These are phyloP conservation scores for Aspergillus ostianus DNA, from an alignment of 495 filamentous ascomycete species.

Conservation along the genomic window DNA sequence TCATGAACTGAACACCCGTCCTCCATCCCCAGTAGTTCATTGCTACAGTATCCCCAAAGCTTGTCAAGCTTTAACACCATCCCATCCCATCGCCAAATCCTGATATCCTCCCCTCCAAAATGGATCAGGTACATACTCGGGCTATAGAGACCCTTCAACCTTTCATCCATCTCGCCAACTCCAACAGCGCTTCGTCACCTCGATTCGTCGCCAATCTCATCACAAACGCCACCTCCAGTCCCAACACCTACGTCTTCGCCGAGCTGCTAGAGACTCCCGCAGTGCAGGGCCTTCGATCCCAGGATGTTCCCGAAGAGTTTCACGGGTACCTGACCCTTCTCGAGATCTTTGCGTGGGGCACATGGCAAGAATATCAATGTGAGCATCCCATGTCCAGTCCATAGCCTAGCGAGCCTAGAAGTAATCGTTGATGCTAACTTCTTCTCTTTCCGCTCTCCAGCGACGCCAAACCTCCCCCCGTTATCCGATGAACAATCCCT, in stretches of 20 bases:
- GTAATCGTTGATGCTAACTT: slow-evolving; percentile 7
- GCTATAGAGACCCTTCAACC: slow-evolving; percentile 86
- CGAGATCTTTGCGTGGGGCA: slow-evolving; percentile 91
- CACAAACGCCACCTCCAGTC: slow-evolving; percentile 78
- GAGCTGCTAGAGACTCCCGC: slow-evolving; percentile 84
- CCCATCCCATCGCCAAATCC: not conserved
- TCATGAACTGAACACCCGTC: not conserved
- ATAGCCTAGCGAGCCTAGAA: not conserved
- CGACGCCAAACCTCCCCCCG: slow-evolving; percentile 60
- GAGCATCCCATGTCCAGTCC: not conserved
- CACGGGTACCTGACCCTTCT: slow-evolving; percentile 66
- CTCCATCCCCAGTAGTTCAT: no score
- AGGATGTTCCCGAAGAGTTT: slow-evolving; percentile 48
- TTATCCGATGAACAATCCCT: slow-evolving; percentile 70
- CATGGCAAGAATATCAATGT: slow-evolving; percentile 76
- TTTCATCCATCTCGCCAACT: slow-evolving; percentile 83
- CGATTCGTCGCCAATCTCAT: slow-evolving; percentile 84
- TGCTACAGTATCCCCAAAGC: no score
- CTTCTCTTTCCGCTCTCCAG: slow-evolving; percentile 27
- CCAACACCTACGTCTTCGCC: slow-evolving; percentile 90
- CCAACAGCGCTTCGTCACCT: slow-evolving; percentile 67
- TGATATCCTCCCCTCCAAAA: slow-evolving; percentile 32
- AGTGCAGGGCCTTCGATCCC: slow-evolving; percentile 66
- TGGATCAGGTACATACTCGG: slow-evolving; percentile 76
- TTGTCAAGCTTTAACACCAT: not conserved